Evolutionary conservation across 148 eudicot species (phyloP).

Genomic region (Cornus suecica): DNA sequence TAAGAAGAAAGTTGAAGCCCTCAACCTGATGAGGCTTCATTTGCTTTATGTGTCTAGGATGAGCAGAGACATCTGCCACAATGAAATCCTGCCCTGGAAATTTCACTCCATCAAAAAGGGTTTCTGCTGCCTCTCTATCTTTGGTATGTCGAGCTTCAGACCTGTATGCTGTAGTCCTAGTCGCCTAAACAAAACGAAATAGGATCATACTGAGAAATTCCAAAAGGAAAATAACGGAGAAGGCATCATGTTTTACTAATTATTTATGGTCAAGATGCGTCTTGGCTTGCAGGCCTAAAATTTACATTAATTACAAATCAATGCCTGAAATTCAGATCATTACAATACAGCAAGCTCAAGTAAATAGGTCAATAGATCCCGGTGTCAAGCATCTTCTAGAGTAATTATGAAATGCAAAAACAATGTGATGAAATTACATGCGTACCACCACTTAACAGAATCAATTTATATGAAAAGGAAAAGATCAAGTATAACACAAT

Average conservation of each 20-base stretch:
- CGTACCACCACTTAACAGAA: too few relatives aligned
- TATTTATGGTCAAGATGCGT: background rate
- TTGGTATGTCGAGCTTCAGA: constrained; percentile 43
- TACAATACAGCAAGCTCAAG: background rate
- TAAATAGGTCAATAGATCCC: background rate
- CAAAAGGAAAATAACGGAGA: background rate
- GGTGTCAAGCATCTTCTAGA: too few relatives aligned
- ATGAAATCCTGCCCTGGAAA: constrained; percentile 43
- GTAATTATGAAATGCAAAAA: too few relatives aligned
- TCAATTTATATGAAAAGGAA: too few relatives aligned
- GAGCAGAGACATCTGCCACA: constrained; percentile 54
- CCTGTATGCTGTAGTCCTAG: constrained; percentile 46
- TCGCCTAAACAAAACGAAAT: constrained; percentile 36
- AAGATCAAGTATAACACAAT: too few relatives aligned
- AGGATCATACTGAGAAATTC: background rate
- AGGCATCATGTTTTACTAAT: background rate
- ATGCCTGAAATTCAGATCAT: background rate
- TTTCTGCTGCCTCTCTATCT: constrained; percentile 35
- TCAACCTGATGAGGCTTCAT: constrained; percentile 95
- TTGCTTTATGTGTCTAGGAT: constrained; percentile 80
- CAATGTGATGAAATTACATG: too few relatives aligned
- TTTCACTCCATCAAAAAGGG: constrained; percentile 34
- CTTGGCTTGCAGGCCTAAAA: background rate
- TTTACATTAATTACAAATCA: too few relatives aligned
- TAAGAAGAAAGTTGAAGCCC: constrained; percentile 77